Evolutionary conservation across 2,329 filamentous ascomycete genomes (phyloP), one percentile per base, ranked within the genome.

Genomic region (Corniculantispora saksenae): DNA sequence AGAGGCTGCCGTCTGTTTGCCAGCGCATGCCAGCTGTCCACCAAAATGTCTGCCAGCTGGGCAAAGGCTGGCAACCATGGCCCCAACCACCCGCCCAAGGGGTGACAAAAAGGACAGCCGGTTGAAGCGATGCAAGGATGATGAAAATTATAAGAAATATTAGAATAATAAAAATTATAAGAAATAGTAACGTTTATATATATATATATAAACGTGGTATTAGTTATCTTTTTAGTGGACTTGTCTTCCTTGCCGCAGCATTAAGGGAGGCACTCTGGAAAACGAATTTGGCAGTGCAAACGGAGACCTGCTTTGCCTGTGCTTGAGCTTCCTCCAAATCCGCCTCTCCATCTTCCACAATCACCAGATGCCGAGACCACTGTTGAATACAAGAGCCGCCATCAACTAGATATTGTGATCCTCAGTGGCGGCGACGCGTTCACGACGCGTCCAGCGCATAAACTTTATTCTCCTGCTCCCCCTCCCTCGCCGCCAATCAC

Each of bases 401-500:
- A 3, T 4, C 50, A 53, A 54, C 13, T 25, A 32, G 19, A 3
- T 17, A 53, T 29, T 54, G 13, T 19, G 27, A n/a, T 35, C 17
- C 51, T 35, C 21, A 17, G 29, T 38, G 19, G n/a, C 23, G n/a
- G 35, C 32, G 53, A 55, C 53, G 53, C 53, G 53, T 38, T 25
- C 12, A 48, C 57, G 57, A 59, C 57, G 57, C 57, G 57, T 35
- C n/a, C 5, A 47, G 12, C 12, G 40, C 45, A 47, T 55, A 48
- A 54, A 50, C 55, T 54, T 55, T 23, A 19, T 23, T 50, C 17
- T 21, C 17, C 9, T 21, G 7, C 8, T n/a, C 47, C 10, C 21
- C 15, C 9, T 27, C 32, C 58, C 59, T 25, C 51, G 50, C 25
- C 60, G 53, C 51, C 29, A 63, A 47, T 55, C 38, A 47, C 54